These are phyloP conservation scores for Bocquillonia castaneifolia DNA, from an alignment of 441 rosid genomes.

Conservation along the genomic window DNA sequence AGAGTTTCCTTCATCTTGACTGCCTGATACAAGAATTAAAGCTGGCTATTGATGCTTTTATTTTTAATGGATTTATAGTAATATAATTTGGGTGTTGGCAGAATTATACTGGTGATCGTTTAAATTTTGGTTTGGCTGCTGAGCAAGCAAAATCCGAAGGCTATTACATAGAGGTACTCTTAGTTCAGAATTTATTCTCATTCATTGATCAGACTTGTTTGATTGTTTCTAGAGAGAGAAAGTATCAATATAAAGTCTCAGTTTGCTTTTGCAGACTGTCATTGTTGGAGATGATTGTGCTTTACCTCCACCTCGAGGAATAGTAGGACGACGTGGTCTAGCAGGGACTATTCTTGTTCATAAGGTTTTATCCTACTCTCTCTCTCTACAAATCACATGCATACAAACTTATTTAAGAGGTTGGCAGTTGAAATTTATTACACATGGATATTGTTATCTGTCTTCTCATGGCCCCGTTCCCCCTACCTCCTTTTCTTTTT, in stretches of 20 bases:
- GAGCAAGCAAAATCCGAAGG: slow-evolving; percentile 99
- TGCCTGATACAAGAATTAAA: background rate
- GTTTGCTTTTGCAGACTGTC: slow-evolving; percentile 53
- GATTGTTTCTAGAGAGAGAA: slow-evolving; percentile 16
- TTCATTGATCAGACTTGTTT: slow-evolving; percentile 6
- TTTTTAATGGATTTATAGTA: slow-evolving; percentile 23
- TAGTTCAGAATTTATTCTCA: slow-evolving; percentile 5
- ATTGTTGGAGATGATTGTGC: slow-evolving; percentile 99
- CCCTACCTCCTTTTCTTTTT: background rate
- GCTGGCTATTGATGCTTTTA: slow-evolving; percentile 1
- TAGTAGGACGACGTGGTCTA: slow-evolving; percentile 89
- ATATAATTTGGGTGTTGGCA: slow-evolving; percentile 34
- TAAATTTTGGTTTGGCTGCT: slow-evolving; percentile 97
- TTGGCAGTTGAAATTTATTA: background rate
- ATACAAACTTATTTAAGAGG: background rate
- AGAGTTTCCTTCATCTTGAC: background rate
- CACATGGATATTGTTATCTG: background rate
- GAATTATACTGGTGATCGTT: slow-evolving; percentile 96
- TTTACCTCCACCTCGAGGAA: slow-evolving; percentile 90
- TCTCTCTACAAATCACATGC: background rate
- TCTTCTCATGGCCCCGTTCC: no score
- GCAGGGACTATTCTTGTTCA: slow-evolving; percentile 91
- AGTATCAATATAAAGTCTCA: background rate
- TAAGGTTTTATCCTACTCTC: slow-evolving; percentile 53
- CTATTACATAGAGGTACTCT: slow-evolving; percentile 76